Conservation (phyloP, 495 filamentous ascomycete genomes). For the Podospora pseudoanserina region DNA sequence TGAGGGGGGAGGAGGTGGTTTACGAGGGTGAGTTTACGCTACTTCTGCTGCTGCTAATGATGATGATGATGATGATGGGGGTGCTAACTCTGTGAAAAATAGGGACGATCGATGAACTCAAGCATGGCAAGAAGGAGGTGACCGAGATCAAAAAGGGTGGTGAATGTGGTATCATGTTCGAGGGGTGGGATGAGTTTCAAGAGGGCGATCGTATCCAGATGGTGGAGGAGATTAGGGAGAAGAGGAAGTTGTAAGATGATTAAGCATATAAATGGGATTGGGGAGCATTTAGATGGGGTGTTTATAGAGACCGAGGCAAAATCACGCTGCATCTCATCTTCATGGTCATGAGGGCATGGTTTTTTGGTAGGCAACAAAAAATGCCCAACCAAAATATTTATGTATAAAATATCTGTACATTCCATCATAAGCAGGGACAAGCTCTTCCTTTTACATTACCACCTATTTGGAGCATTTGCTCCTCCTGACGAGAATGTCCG, state of each 20-base stretch:
- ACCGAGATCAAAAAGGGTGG: constrained; percentile 81
- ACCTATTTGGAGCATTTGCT: constrained; percentile 30
- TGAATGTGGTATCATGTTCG: constrained; percentile 90
- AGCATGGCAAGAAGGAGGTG: constrained; percentile 88
- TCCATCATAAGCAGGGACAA: neutral
- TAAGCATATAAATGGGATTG: neutral
- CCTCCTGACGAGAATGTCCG: constrained; percentile 31
- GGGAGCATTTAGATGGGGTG: neutral
- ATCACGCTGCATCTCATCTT: neutral
- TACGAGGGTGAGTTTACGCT: constrained; percentile 66
- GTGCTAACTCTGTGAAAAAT: constrained; percentile 24
- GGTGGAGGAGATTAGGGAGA: constrained; percentile 74
- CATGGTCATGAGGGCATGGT: neutral
- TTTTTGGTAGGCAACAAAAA: neutral
- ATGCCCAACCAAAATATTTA: neutral
- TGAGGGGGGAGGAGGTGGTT: constrained; percentile 61
- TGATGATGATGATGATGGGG: constrained; percentile 39
- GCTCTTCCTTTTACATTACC: constrained; percentile 16
- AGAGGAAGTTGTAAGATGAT: constrained; percentile 58
- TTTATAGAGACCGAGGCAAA: neutral
- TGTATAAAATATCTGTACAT: neutral
- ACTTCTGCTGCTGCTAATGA: neutral
- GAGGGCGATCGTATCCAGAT: constrained; percentile 82
- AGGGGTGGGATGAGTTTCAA: constrained; percentile 70
- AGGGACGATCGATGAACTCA: constrained; percentile 65